Conservation (phyloP, 2,329 filamentous ascomycete species). For the Aspergillus ustus region DNA sequence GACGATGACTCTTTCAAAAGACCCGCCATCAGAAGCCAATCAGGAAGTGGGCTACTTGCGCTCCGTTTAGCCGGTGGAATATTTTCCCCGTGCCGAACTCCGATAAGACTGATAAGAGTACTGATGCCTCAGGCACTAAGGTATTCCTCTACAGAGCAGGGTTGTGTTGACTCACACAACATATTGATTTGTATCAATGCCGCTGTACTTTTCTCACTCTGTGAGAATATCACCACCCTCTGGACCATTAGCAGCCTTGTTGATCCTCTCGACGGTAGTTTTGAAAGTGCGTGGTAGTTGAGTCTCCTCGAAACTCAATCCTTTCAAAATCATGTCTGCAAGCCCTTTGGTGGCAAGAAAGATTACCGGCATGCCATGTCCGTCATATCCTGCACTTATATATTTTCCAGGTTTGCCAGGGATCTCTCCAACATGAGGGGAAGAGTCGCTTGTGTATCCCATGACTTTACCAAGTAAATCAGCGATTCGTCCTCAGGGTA, state of each 20-base stretch:
- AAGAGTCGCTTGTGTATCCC: constrained; percentile 57
- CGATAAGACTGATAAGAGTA: neutral
- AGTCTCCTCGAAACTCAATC: constrained; percentile 34
- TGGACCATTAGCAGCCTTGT: constrained; percentile 21
- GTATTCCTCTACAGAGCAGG: no score
- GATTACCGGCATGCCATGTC: constrained; percentile 70
- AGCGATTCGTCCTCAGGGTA: neutral
- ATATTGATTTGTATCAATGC: neutral
- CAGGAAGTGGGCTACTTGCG: neutral
- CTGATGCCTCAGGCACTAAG: constrained; percentile 1
- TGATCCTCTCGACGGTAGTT: constrained; percentile 30
- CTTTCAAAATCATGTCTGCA: constrained; percentile 57
- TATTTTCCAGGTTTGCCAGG: constrained; percentile 56
- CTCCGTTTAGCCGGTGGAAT: neutral
- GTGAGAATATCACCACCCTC: constrained; percentile 26
- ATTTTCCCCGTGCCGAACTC: constrained; percentile 2
- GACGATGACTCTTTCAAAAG: constrained; percentile 14
- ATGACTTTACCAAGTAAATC: constrained; percentile 47
- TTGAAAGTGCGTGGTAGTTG: constrained; percentile 41
- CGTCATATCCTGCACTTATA: constrained; percentile 66
- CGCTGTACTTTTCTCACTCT: neutral
- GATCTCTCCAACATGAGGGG: constrained; percentile 58
- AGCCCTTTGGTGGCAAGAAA: constrained; percentile 64
- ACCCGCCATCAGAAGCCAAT: constrained; percentile 11
- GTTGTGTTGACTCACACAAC: neutral